Evolutionary conservation across 1,139 yeast genomes (phyloP).

Genomic region (Yamadazyma triangularis): DNA sequence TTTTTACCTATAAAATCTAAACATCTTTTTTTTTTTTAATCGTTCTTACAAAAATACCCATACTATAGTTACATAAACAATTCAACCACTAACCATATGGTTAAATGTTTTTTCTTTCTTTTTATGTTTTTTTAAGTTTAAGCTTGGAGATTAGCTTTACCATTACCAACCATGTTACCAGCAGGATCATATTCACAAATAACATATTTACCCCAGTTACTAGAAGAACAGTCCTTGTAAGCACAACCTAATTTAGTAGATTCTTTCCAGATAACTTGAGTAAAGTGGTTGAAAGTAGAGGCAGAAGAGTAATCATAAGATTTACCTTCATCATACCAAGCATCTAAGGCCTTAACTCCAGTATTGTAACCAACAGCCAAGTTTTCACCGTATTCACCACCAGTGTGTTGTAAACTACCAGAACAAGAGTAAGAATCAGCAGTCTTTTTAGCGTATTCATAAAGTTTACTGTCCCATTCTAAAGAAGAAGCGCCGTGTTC

Average conservation of each 20-base stretch:
- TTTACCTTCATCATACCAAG: constrained; percentile 77
- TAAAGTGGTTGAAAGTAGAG: constrained; percentile 59
- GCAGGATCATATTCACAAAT: constrained; percentile 52
- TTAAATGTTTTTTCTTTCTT: no score
- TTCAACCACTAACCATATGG: no score
- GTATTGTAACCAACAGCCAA: constrained; percentile 67
- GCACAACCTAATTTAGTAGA: constrained; percentile 76
- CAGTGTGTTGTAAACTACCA: constrained; percentile 64
- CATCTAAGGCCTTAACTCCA: constrained; percentile 57
- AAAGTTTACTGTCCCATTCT: constrained; percentile 60
- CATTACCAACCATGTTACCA: constrained; percentile 49
- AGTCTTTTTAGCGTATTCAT: constrained; percentile 61
- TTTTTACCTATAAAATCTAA: not conserved
- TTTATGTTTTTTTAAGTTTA: no score
- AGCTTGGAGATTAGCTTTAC: constrained; percentile 17
- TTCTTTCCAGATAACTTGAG: constrained; percentile 79
- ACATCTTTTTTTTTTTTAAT: no score
- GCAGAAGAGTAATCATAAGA: constrained; percentile 47
- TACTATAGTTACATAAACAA: no score
- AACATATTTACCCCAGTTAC: constrained; percentile 45
- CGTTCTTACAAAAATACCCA: no score
- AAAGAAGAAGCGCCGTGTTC: constrained; percentile 56
- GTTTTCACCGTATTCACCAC: constrained; percentile 83
- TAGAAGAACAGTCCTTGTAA: constrained; percentile 44
- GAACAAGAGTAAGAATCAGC: constrained; percentile 69